Percentiles rank a stretch among this genome's conserved stretches.
These are phyloP conservation scores for Toxoplasma gondii DNA, from an alignment of 169 alveolate genomes.

Conservation along the genomic window DNA sequence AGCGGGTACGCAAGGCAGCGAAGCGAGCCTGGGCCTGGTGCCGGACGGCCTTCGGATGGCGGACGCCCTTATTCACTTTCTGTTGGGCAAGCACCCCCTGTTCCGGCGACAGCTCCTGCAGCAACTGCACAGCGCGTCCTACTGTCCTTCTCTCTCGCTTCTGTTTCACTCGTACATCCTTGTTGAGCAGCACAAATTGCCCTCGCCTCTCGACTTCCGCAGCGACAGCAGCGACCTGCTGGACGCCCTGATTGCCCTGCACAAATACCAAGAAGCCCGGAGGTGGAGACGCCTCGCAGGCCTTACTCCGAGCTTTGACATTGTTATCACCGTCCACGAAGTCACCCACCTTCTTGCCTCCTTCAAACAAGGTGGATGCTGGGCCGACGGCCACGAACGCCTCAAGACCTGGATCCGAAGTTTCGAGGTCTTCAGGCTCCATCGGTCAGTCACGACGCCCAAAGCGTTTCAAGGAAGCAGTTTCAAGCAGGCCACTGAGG, in stretches of 20 bases:
- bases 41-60: conserved; percentile 15
- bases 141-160: conserved; percentile 34
- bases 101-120: conserved; percentile 22
- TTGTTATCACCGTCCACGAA: conserved; percentile 12
- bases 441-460: background rate
- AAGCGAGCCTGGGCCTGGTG: background rate
- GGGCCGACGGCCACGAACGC: conserved; percentile 25
- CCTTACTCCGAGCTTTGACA: background rate
- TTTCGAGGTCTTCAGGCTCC: background rate
- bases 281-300: conserved; percentile 22
- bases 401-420: background rate
- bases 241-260: background rate
- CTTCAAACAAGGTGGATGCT: background rate
- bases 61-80: background rate
- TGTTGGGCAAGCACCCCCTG: conserved; percentile 16
- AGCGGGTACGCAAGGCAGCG: background rate
- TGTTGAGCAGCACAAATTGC: conserved; percentile 1
- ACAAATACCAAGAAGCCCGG: background rate
- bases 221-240: conserved; percentile 24
- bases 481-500: no score
- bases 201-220: background rate
- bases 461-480: no score
- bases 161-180: background rate
- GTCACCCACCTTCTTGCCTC: conserved; percentile 28
- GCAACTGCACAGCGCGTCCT: conserved; percentile 28